phyloP scores from a whole-genome alignment of 208 protist genomes.

The Leptomonas pyrrhocoris region DNA sequence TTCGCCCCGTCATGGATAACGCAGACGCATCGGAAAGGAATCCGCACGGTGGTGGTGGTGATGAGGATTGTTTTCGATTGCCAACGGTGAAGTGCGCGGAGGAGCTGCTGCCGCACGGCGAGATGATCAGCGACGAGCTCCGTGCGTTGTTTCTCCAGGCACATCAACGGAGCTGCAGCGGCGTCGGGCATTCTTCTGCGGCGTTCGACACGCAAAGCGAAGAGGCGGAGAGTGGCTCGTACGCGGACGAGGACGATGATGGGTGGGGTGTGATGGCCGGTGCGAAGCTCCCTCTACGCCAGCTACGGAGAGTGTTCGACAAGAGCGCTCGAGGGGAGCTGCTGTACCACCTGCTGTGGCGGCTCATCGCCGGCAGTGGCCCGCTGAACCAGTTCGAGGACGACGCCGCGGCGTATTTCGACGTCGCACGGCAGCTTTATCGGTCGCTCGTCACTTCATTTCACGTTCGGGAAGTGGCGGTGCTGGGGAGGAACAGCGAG shows the following conservation, averaged over 20 bases:
- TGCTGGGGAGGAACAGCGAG: background rate
- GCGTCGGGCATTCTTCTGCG: background rate
- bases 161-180: conserved; percentile 7
- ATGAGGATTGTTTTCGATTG: no score
- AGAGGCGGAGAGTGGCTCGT: conserved; percentile 12
- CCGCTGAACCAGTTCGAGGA: conserved; percentile 86
- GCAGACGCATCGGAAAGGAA: background rate
- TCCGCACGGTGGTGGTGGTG: background rate
- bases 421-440: conserved; percentile 48
- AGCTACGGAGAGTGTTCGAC: conserved; percentile 37
- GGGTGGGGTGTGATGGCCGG: conserved; percentile 24
- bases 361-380: conserved; percentile 70
- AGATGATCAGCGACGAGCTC: conserved; percentile 73
- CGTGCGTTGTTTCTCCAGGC: conserved; percentile 66
- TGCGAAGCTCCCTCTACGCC: conserved; percentile 25
- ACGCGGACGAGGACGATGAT: conserved; percentile 50
- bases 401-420: conserved; percentile 56
- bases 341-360: conserved; percentile 76
- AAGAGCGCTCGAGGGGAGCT: conserved; percentile 47
- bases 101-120: conserved; percentile 53
- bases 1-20: background rate
- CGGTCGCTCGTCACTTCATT: conserved; percentile 47
- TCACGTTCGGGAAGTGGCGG: conserved; percentile 17
- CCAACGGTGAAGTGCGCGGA: conserved; percentile 54
- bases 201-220: background rate